phyloP scores from a whole-genome alignment of 2,329 filamentous ascomycete species.

The Paraphaeosphaeria minitans region DNA sequence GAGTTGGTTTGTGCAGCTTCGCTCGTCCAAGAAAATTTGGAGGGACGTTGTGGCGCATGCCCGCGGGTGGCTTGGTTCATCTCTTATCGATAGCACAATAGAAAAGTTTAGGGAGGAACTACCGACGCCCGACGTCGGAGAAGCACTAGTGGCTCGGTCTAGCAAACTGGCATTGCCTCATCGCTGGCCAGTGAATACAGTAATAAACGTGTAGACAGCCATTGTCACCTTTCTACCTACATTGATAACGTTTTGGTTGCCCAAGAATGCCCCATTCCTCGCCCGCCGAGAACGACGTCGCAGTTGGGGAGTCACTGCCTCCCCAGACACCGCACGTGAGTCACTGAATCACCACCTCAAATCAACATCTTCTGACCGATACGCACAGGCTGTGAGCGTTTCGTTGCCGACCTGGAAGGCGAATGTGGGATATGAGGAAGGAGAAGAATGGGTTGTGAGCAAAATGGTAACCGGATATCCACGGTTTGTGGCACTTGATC shows the following conservation, averaged over 20 bases:
- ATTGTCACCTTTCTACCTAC: background rate
- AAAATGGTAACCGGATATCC: conserved; percentile 93
- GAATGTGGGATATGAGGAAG: conserved; percentile 94
- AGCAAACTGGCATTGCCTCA: conserved; percentile 9
- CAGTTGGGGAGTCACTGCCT: conserved; percentile 47
- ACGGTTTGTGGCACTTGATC: conserved; percentile 56
- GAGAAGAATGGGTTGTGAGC: conserved; percentile 80
- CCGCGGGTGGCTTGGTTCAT: conserved; percentile 1
- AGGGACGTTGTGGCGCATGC: conserved; percentile 2
- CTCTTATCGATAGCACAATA: conserved; percentile 7
- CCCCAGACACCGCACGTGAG: conserved; percentile 49
- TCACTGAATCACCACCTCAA: conserved; percentile 20
- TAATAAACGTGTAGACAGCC: background rate
- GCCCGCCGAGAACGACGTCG: conserved; percentile 40
- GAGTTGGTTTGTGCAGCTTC: background rate
- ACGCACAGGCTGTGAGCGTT: conserved; percentile 83
- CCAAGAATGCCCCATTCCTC: conserved; percentile 31
- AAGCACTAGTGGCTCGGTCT: background rate
- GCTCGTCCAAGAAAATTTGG: conserved; percentile 4
- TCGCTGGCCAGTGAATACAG: background rate
- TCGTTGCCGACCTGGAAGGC: conserved; percentile 91
- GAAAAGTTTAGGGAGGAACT: conserved; percentile 6
- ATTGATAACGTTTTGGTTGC: background rate
- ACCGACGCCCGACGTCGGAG: conserved; percentile 8
- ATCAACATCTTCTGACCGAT: conserved; percentile 20